Evolutionary conservation across 331 rosid genomes (phyloP).

Genomic region (Saraca asoca): DNA sequence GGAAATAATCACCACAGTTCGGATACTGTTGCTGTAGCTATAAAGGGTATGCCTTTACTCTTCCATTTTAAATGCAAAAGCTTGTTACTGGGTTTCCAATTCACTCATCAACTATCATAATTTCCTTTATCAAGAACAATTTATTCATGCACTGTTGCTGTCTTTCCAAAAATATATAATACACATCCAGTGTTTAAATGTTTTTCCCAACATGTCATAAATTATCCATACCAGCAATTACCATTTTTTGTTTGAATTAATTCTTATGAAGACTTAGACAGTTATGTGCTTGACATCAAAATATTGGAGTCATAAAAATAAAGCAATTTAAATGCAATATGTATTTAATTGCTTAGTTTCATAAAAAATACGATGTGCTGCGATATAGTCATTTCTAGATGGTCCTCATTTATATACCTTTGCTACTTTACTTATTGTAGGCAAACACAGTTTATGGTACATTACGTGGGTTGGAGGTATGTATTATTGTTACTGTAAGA

Average conservation of each 20-base stretch:
- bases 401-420: conserved; percentile 25
- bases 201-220: neutral
- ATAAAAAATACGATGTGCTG: no score
- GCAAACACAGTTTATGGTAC: conserved; percentile 89
- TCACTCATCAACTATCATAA: no score
- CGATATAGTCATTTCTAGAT: conserved; percentile 20
- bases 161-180: neutral
- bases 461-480: conserved; percentile 91
- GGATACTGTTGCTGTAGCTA: neutral
- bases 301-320: conserved; percentile 11
- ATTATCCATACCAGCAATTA: neutral
- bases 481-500: neutral
- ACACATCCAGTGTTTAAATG: no score
- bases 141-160: neutral
- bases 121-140: conserved; percentile 19
- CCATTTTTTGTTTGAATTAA: neutral
- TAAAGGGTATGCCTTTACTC: neutral
- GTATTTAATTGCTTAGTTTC: no score
- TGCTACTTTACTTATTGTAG: conserved; percentile 50
- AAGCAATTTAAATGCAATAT: neutral
- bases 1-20: neutral
- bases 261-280: no score
- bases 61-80: neutral
- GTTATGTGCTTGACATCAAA: conserved; percentile 24
- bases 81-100: neutral